Evolutionary conservation across 2,329 filamentous ascomycete species (phyloP).

Genomic region (Cryphonectria radicalis): DNA sequence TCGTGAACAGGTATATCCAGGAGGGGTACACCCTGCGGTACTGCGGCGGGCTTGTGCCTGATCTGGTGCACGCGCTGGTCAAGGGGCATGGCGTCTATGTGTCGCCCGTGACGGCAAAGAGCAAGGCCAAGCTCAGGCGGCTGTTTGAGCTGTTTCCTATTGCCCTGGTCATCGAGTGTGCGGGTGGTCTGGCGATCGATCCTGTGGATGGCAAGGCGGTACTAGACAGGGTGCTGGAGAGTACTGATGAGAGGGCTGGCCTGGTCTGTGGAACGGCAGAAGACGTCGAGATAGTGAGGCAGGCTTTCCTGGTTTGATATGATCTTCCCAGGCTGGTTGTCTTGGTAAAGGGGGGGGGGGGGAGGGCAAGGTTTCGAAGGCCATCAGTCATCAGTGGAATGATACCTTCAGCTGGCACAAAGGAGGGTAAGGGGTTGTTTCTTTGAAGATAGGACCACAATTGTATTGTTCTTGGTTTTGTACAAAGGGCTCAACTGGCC

Average conservation of each 20-base stretch:
- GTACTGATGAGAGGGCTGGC: constrained; percentile 55
- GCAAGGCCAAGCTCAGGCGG: constrained; percentile 60
- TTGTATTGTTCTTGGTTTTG: background rate
- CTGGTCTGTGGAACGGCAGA: constrained; percentile 54
- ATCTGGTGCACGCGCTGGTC: constrained; percentile 61
- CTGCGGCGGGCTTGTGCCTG: constrained; percentile 64
- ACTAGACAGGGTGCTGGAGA: constrained; percentile 43
- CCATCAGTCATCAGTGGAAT: no score
- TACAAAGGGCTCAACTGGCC: background rate
- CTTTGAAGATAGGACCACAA: background rate
- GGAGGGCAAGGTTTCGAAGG: no score
- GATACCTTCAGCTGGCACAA: no score
- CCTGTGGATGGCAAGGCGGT: constrained; percentile 47
- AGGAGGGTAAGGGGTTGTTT: no score
- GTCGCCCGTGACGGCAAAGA: constrained; percentile 56
- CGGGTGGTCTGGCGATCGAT: constrained; percentile 60
- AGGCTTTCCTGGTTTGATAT: constrained; percentile 29
- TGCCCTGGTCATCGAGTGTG: constrained; percentile 64
- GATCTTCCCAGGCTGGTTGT: no score
- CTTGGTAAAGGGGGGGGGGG: no score
- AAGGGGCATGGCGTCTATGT: constrained; percentile 67
- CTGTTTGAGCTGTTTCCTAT: constrained; percentile 64
- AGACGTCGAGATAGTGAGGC: constrained; percentile 49
- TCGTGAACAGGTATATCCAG: constrained; percentile 55
- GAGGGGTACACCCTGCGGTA: constrained; percentile 64